Evolutionary conservation across 2,329 filamentous ascomycete species (phyloP).

Genomic region (Cercospora nicotianae): DNA sequence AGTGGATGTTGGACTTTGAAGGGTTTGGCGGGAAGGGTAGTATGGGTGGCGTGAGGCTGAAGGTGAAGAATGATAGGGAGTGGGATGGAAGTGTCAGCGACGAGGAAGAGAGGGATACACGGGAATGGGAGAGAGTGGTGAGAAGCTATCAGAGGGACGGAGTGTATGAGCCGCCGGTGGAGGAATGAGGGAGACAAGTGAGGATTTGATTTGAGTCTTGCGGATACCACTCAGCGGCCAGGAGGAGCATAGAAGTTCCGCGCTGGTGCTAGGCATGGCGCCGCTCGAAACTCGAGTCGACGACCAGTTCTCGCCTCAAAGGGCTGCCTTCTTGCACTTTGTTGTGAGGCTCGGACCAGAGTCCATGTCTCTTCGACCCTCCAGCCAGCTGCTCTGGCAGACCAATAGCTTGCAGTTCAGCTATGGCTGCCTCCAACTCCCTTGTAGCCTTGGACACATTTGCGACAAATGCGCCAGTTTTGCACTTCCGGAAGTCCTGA

Average conservation of each 20-base stretch:
- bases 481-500: not conserved
- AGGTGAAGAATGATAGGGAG: slow-evolving; percentile 40
- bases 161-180: slow-evolving; percentile 25
- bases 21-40: slow-evolving; percentile 40
- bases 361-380: not conserved
- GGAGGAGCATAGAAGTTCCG: not conserved
- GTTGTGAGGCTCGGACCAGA: not conserved
- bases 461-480: not conserved
- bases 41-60: slow-evolving; percentile 44
- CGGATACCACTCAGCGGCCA: not conserved
- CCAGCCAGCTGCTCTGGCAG: not conserved
- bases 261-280: not conserved
- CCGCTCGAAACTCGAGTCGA: not conserved
- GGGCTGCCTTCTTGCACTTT: not conserved
- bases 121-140: slow-evolving; percentile 29
- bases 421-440: not conserved
- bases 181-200: slow-evolving; percentile 2
- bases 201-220: not conserved
- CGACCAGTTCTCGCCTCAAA: not conserved
- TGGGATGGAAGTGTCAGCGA: slow-evolving; percentile 26
- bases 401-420: not conserved
- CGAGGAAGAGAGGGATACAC: slow-evolving; percentile 30
- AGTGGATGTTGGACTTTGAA: slow-evolving; percentile 48
- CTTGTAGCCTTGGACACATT: not conserved
- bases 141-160: slow-evolving; percentile 32